Conservation (phyloP, 495 filamentous ascomycete genomes). For the Hyaloscypha bicolor region DNA sequence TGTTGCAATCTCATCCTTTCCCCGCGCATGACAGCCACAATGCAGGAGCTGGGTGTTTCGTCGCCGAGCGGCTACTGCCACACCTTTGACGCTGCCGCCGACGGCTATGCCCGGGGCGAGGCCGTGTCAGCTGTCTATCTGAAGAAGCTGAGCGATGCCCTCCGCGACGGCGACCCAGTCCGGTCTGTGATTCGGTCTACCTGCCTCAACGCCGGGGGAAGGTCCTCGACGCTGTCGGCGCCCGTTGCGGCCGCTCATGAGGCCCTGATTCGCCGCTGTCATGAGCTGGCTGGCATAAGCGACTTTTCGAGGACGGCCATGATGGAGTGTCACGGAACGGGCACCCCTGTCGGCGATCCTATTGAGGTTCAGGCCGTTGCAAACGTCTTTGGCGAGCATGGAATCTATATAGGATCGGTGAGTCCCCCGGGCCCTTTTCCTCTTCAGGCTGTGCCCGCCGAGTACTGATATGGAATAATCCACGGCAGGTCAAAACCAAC, state of each 20-base stretch:
- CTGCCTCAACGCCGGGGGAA: conserved; percentile 63
- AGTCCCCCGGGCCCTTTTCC: conserved; percentile 44
- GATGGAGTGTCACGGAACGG: conserved; percentile 34
- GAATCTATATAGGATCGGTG: conserved; percentile 48
- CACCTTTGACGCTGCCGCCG: conserved; percentile 52
- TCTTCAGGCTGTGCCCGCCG: conserved; percentile 34
- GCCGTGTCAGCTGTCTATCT: conserved; percentile 58
- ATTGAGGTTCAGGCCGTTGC: conserved; percentile 48
- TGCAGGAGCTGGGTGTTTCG: conserved; percentile 40
- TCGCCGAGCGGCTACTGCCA: conserved; percentile 42
- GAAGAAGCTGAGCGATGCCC: conserved; percentile 60
- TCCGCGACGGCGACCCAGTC: conserved; percentile 57
- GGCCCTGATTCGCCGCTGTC: conserved; percentile 52
- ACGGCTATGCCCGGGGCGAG: conserved; percentile 69
- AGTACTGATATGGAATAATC: too few relatives aligned
- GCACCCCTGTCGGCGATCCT: conserved; percentile 44
- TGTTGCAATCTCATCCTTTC: conserved; percentile 30
- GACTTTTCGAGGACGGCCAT: conserved; percentile 7
- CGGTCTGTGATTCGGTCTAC: conserved; percentile 61
- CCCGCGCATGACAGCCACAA: conserved; percentile 15
- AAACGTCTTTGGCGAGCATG: conserved; percentile 34
- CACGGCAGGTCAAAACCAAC: conserved; percentile 14
- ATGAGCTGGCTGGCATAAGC: conserved; percentile 39
- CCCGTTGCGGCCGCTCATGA: conserved; percentile 61
- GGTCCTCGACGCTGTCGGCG: conserved; percentile 43